A percentile compares a stretch with the other conserved stretches of the same genome.
These are phyloP conservation scores for Lasiosphaeris hirsuta DNA, from an alignment of 495 filamentous ascomycete genomes.

Conservation along the genomic window DNA sequence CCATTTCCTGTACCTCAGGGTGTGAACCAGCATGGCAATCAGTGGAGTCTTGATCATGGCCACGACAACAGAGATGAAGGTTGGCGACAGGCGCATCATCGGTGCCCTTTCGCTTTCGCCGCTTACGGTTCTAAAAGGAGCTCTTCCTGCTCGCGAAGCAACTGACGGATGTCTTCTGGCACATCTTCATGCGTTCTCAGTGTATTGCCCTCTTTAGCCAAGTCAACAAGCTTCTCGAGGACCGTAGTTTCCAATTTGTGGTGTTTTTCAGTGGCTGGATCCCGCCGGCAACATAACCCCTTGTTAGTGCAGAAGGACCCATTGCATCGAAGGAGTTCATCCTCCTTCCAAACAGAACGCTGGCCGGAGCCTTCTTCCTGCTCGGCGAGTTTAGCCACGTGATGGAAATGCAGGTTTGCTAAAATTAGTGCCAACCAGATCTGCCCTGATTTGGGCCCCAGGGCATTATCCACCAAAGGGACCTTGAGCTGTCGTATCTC, in stretches of 20 bases:
- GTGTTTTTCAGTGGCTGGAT: constrained; percentile 11
- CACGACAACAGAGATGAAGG: not conserved
- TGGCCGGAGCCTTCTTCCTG: constrained; percentile 7
- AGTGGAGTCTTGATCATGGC: too few relatives aligned
- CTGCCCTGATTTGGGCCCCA: not conserved
- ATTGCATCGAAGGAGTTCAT: constrained; percentile 8
- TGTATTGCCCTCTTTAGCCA: constrained; percentile 6
- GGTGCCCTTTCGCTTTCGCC: not conserved
- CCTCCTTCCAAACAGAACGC: constrained; percentile 10
- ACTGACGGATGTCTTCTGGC: constrained; percentile 8
- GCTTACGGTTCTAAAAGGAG: constrained; percentile 4
- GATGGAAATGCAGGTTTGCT: not conserved
- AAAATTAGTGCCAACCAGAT: not conserved
- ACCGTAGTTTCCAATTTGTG: constrained; percentile 5
- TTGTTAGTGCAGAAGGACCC: constrained; percentile 11
- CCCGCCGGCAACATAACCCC: constrained; percentile 8
- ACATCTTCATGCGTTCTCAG: constrained; percentile 8
- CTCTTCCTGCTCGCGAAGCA: constrained; percentile 3
- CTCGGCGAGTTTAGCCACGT: constrained; percentile 1
- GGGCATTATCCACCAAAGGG: not conserved
- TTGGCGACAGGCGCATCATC: too few relatives aligned
- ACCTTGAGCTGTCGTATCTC: not conserved
- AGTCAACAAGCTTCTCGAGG: constrained; percentile 8
- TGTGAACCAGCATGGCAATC: not conserved
- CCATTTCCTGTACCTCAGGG: not conserved